Percentiles rank a stretch among this genome's conserved stretches.
Evolutionary conservation across 1,284 basidiomycete genomes (phyloP).

Genomic region (Uromyces viciae-fabae): DNA sequence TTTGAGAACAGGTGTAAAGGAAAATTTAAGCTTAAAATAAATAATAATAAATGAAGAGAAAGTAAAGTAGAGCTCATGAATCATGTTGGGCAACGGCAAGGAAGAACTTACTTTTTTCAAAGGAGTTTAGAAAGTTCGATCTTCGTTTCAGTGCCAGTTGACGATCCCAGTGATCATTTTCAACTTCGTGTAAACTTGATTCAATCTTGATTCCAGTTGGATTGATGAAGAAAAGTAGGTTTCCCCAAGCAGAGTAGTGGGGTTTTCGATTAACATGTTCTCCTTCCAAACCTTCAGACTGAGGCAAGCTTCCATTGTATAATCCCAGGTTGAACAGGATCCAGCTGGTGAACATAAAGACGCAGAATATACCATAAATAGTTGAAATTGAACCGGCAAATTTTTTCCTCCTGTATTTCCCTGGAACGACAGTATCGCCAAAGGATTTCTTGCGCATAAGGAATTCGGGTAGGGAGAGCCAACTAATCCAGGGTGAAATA

Average conservation of each 20-base stretch:
- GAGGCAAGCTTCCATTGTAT: background rate
- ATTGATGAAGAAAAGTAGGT: background rate
- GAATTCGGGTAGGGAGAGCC: conserved; percentile 13
- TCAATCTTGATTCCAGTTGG: background rate
- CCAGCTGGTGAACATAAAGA: conserved; percentile 1
- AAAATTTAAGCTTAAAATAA: background rate
- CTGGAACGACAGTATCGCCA: background rate
- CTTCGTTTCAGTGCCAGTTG: conserved; percentile 14
- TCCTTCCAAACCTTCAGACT: background rate
- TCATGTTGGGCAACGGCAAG: no score
- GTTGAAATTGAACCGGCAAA: background rate
- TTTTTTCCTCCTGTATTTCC: conserved; percentile 7
- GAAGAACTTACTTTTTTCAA: background rate
- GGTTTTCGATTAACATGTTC: background rate
- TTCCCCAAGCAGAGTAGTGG: background rate
- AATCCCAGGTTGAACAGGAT: conserved; percentile 1
- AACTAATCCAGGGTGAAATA: conserved; percentile 1
- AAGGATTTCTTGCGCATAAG: background rate
- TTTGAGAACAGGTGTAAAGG: background rate
- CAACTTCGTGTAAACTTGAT: background rate
- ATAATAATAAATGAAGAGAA: background rate
- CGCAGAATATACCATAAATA: conserved; percentile 17
- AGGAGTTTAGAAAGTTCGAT: background rate
- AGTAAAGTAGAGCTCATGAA: background rate
- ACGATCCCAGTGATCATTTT: conserved; percentile 7